Base-by-base conservation (phyloP, 23 red algal species). In the Cyanidiococcus yangmingshanensis region DNA sequence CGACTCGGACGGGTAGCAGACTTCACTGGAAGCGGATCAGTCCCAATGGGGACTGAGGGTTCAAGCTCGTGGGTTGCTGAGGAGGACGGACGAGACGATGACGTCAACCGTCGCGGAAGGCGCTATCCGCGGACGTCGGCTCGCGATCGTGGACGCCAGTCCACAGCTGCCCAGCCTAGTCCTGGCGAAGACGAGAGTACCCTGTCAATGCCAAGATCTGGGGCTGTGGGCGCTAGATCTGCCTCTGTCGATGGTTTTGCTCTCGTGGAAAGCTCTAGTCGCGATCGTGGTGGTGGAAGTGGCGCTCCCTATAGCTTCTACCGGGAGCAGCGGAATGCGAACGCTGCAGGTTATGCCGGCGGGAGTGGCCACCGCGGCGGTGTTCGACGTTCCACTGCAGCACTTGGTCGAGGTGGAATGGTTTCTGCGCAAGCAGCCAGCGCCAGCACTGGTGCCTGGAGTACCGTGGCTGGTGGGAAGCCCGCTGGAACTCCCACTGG, bases 1-100 rank as follows among this genome's bases (percentile, higher is more conserved):
- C 81, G 83, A 37, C 79, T 91, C 39, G 94, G 94, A 30, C 82
- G 89, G 12, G 94, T 88, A 0, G 94, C 94, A 18, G 94, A 98
- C 54, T 91, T 67, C 37, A 41, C 38, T 15, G 41, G 58, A 30
- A 41, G n/a, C 7, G 78, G 18, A 31, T 1, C 45, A 50, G 50
- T 1, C 0, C 45, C 34, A n/a, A 57, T 71, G 29, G 75, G 76
- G 27, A 40, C 12, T 16, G 83, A 68, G 18, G 67, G 30, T 71
- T 39, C 77, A 37, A 68, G 74, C 17, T 68, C 21, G 12, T 86
- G 88, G 37, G 78, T 21, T 54, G 45, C 45, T 63, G 86, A 95
- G 71, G 79, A 82, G 54, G 80, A 81, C 1, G 38, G 58, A n/a
- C 7, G 63, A 32, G 63, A 71, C 12, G 63, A 71, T 71, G 21